Conservation (phyloP, 2,329 filamentous ascomycete genomes). For the Monilinia fructicola region DNA sequence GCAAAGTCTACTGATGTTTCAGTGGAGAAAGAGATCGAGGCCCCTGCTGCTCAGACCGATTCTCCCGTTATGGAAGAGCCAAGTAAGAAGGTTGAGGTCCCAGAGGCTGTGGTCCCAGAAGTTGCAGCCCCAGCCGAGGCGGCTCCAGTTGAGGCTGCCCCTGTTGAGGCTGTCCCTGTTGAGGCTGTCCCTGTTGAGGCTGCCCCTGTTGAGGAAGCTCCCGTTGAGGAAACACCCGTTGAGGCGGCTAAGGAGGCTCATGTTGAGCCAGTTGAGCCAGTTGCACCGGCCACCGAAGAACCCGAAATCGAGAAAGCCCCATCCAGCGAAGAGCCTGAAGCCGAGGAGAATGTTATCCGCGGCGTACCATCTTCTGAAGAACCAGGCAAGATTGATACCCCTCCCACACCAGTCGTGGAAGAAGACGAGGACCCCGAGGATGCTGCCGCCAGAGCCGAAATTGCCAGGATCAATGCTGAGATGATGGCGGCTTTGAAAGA, state of each 20-base stretch:
- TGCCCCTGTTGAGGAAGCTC: not conserved
- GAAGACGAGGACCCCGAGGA: slow-evolving; percentile 33
- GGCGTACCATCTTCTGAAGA: not conserved
- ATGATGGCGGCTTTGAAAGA: slow-evolving; percentile 29
- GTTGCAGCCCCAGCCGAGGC: slow-evolving; percentile 4
- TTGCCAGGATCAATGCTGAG: slow-evolving; percentile 36
- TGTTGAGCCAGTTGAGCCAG: not conserved
- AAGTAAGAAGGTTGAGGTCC: slow-evolving; percentile 3
- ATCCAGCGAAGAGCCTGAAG: not conserved
- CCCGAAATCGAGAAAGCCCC: not conserved
- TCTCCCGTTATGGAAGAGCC: not conserved
- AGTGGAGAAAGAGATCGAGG: slow-evolving; percentile 11
- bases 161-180: not conserved
- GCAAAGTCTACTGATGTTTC: not conserved
- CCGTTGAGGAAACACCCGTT: not conserved
- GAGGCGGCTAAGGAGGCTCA: not conserved
- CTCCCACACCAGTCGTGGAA: not conserved
- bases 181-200: not conserved
- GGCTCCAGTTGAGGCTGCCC: too few species aligned
- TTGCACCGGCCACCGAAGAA: not conserved
- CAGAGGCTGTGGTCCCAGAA: not conserved
- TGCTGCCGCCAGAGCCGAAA: slow-evolving; percentile 34
- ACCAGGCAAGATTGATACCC: slow-evolving; percentile 9
- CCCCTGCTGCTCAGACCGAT: slow-evolving; percentile 1
- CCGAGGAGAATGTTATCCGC: slow-evolving; percentile 1